phyloP scores from a whole-genome alignment of 768 basidiomycete genomes.

The Lentinula sp. region DNA sequence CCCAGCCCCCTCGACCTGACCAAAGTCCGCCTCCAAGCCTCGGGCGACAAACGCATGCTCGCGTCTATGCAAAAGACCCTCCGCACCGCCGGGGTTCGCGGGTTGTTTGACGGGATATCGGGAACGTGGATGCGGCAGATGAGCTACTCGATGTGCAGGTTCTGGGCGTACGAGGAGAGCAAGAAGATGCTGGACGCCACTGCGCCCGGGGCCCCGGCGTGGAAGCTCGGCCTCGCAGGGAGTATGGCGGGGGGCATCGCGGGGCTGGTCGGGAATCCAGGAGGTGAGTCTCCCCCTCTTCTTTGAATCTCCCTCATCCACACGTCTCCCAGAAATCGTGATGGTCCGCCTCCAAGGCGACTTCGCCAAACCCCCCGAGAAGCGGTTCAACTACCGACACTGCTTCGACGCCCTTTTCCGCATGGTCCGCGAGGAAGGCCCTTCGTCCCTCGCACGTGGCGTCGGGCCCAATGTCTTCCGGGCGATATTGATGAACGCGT shows the following conservation, averaged over 20 bases:
- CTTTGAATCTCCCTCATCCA: not conserved
- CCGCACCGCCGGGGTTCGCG: conserved; percentile 57
- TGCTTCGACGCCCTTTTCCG: conserved; percentile 83
- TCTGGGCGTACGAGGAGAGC: conserved; percentile 90
- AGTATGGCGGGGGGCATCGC: conserved; percentile 88
- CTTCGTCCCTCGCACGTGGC: conserved; percentile 69
- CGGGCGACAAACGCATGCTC: conserved; percentile 89
- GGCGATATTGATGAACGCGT: conserved; percentile 86
- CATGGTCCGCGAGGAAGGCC: conserved; percentile 88
- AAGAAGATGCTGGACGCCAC: conserved; percentile 72
- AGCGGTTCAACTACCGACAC: conserved; percentile 86
- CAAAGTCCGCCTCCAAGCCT: conserved; percentile 87
- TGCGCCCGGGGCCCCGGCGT: conserved; percentile 65
- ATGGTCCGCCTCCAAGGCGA: conserved; percentile 91
- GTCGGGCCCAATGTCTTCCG: conserved; percentile 83
- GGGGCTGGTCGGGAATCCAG: conserved; percentile 85
- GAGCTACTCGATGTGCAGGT: conserved; percentile 89
- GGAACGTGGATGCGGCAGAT: conserved; percentile 91
- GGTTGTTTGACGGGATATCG: conserved; percentile 45
- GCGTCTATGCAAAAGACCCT: conserved; percentile 78
- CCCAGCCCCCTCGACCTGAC: conserved; percentile 78
- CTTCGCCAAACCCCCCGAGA: conserved; percentile 82
- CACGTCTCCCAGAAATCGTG: conserved; percentile 50
- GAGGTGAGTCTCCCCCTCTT: conserved; percentile 36
- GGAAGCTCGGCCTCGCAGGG: conserved; percentile 77